phyloP scores from a whole-genome alignment of 2,329 filamentous ascomycete species.

The Lasiodiplodia gonubiensis region DNA sequence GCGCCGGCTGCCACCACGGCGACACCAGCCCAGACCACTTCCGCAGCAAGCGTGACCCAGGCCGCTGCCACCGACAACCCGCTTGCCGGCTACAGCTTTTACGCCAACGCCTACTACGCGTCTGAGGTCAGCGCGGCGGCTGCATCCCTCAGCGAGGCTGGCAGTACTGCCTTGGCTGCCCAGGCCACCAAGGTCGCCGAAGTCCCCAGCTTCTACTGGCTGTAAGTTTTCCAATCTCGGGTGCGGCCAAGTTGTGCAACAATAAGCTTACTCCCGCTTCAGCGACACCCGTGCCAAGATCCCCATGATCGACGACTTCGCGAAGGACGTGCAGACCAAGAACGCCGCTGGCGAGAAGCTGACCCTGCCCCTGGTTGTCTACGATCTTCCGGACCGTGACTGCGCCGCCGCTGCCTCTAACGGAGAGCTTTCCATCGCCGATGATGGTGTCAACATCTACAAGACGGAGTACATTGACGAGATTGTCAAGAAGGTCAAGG shows the following conservation, averaged over 20 bases:
- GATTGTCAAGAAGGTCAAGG: constrained; percentile 59
- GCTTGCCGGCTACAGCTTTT: constrained; percentile 57
- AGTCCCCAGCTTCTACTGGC: constrained; percentile 59
- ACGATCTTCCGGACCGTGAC: constrained; percentile 68
- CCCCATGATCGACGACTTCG: constrained; percentile 54
- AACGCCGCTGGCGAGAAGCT: constrained; percentile 57
- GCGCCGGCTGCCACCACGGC: no score
- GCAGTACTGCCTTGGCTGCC: constrained; percentile 55
- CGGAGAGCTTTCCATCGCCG: constrained; percentile 63
- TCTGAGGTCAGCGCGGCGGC: constrained; percentile 63
- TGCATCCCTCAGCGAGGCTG: constrained; percentile 60
- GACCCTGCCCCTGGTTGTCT: constrained; percentile 63
- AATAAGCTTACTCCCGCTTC: constrained; percentile 5
- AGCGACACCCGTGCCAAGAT: constrained; percentile 58
- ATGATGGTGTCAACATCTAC: constrained; percentile 58
- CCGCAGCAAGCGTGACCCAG: constrained; percentile 24
- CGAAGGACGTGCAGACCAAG: constrained; percentile 54
- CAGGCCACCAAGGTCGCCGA: constrained; percentile 56
- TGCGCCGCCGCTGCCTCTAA: constrained; percentile 68
- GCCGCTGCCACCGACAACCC: constrained; percentile 47
- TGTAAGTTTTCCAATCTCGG: constrained; percentile 40
- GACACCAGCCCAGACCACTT: no score
- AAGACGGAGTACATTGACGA: constrained; percentile 59
- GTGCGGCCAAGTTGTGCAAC: constrained; percentile 9
- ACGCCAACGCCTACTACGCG: constrained; percentile 60